Conservation (phyloP, 805 yeast genomes). For the Lipomyces mesembrius region DNA sequence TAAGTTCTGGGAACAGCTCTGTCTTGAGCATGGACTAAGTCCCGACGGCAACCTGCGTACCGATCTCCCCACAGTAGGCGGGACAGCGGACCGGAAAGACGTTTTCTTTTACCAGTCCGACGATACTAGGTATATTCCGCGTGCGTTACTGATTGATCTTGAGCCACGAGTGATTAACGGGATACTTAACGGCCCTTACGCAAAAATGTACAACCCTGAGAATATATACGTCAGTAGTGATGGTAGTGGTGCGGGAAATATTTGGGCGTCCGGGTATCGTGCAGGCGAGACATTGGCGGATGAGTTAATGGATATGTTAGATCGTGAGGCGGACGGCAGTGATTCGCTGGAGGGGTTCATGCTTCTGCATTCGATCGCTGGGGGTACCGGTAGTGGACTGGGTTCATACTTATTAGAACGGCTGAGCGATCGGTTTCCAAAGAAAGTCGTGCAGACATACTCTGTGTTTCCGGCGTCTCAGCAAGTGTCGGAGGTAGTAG, state of each 20-base stretch:
- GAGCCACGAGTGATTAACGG: conserved; percentile 79
- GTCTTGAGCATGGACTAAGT: conserved; percentile 83
- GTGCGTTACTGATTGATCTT: conserved; percentile 81
- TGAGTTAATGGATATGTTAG: conserved; percentile 78
- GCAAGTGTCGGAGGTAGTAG: conserved; percentile 93
- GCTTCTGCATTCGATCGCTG: conserved; percentile 91
- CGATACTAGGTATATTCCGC: conserved; percentile 79
- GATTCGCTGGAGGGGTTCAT: conserved; percentile 91
- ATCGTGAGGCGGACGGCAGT: conserved; percentile 86
- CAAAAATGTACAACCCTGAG: conserved; percentile 78
- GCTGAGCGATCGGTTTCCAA: conserved; percentile 77
- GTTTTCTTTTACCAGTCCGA: conserved; percentile 81
- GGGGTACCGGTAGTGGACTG: conserved; percentile 97
- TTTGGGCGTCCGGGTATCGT: conserved; percentile 89
- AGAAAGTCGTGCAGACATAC: conserved; percentile 81
- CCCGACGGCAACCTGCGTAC: conserved; percentile 59
- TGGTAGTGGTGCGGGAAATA: conserved; percentile 94
- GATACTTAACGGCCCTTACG: conserved; percentile 55
- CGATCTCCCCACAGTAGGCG: conserved; percentile 26
- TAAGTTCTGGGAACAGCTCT: conserved; percentile 88
- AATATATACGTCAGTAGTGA: conserved; percentile 77
- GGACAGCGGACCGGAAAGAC: conserved; percentile 68
- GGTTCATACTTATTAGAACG: conserved; percentile 83
- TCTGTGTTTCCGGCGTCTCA: conserved; percentile 82
- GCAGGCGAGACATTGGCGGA: conserved; percentile 73